These are phyloP conservation scores for Aspergillus sojae DNA, from an alignment of 2,329 filamentous ascomycete species.

Conservation along the genomic window DNA sequence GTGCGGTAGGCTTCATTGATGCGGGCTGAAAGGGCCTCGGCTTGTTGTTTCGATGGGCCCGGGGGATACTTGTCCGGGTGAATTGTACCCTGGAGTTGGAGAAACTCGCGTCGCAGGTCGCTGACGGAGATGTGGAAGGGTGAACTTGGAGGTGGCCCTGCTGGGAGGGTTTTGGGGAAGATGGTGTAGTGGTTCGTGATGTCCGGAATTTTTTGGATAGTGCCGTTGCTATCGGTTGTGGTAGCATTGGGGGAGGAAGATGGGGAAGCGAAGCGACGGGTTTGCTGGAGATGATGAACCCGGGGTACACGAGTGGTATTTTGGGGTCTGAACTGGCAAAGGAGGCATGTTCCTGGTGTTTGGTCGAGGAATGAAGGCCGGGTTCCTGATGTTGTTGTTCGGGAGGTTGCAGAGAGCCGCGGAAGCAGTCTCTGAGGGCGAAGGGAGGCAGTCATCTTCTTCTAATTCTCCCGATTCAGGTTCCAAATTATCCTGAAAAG, in stretches of 20 bases:
- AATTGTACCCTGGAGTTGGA: constrained; percentile 69
- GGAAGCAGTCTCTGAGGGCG: constrained; percentile 18
- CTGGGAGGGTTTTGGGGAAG: constrained; percentile 78
- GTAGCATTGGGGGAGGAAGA: constrained; percentile 8
- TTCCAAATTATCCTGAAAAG: not conserved
- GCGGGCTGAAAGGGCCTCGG: constrained; percentile 75
- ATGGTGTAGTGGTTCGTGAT: constrained; percentile 76
- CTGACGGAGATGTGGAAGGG: constrained; percentile 73
- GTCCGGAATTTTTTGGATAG: constrained; percentile 32
- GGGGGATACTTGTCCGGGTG: constrained; percentile 54
- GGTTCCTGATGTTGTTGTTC: constrained; percentile 8
- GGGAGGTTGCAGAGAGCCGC: constrained; percentile 9
- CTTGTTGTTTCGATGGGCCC: constrained; percentile 56
- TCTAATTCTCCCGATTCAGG: not conserved
- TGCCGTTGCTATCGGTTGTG: constrained; percentile 2
- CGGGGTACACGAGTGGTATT: not conserved
- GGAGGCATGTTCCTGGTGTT: constrained; percentile 16
- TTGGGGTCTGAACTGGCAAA: constrained; percentile 18
- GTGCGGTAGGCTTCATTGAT: constrained; percentile 95
- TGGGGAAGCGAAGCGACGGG: constrained; percentile 25
- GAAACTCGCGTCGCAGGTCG: constrained; percentile 79
- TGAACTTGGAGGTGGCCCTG: constrained; percentile 75
- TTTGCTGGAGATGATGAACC: not conserved
- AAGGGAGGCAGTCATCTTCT: constrained; percentile 14
- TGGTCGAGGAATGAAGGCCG: constrained; percentile 11